Base-by-base conservation (phyloP, 352 stramenopile genomes). In the Phytophthora megakarya region DNA sequence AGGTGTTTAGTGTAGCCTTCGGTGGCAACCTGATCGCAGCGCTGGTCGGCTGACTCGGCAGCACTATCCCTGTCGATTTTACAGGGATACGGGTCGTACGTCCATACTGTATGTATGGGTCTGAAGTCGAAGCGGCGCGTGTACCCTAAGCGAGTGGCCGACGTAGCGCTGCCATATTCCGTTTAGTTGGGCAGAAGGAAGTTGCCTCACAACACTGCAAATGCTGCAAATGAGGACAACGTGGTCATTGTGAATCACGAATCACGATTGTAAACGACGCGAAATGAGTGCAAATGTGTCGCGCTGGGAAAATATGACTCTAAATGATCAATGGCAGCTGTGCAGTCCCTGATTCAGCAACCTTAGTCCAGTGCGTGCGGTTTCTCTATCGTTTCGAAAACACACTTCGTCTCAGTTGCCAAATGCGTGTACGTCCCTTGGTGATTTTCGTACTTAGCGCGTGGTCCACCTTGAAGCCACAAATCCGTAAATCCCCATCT, bases 381-480 rank as follows among this genome's bases (percentile, higher is more conserved):
- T 52, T 65, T 61, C 47, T 58, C 18, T 69, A 70, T 11, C 15
- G 26, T 48, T 60, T 63, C 40, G 25, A 18, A 39, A 54, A 39
- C 38, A 51, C 45, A 60, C 56, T 52, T 12, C 18, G 49, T 73
- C 54, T 68, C 67, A 67, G 66, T 74, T 71, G 61, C 35, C 61
- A 40, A n/a, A 53, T 44, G 22, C 22, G 32, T 22, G 11, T 43
- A 18, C 61, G 54, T 4, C 66, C 39, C 71, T 71, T 71, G 30
- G 12, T 53, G 48, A 35, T 47, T 40, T 28, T 59, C 48, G 50
- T 25, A 67, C 49, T 71, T 71, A 62, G 43, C n/a, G 48, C 16
- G 33, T 40, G 46, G 67, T 75, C 67, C 67, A 75, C 66, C 61
- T 70, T 73, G 65, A 73, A 73, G 65, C 62, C 54, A 55, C 21